Evolutionary conservation across 352 stramenopile genomes (phyloP).

Genomic region (Globisporangium splendens): DNA sequence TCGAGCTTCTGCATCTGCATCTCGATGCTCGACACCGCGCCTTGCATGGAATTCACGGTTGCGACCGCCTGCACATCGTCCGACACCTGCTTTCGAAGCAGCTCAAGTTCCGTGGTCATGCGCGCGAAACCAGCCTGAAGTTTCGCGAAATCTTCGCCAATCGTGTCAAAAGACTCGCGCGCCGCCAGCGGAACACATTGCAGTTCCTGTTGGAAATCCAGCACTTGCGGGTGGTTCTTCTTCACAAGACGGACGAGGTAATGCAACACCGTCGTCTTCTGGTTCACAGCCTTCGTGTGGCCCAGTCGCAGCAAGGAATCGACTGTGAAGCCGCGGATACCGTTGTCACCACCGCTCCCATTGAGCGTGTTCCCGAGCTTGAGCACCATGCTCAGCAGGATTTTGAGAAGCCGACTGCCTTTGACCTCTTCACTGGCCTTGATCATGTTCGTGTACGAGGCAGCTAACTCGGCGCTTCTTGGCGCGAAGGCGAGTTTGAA

Average conservation of each 20-base stretch:
- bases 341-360: conserved; percentile 80
- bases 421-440: conserved; percentile 93
- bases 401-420: conserved; percentile 90
- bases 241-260: conserved; percentile 96
- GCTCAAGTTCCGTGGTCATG: conserved; percentile 40
- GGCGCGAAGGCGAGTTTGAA: conserved; percentile 75
- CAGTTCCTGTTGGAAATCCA: conserved; percentile 92
- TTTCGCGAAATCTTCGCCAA: conserved; percentile 62
- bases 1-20: conserved; percentile 40
- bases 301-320: conserved; percentile 92
- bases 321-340: conserved; percentile 94
- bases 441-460: conserved; percentile 80
- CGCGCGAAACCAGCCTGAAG: conserved; percentile 46
- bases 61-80: background rate
- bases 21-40: conserved; percentile 32
- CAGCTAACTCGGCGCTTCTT: conserved; percentile 77
- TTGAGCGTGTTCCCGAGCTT: conserved; percentile 97
- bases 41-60: conserved; percentile 32
- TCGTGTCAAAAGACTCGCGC: conserved; percentile 70
- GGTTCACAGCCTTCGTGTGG: conserved; percentile 95
- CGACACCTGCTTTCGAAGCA: conserved; percentile 39
- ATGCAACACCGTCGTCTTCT: conserved; percentile 98
- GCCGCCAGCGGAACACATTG: conserved; percentile 77
- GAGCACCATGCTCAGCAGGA: conserved; percentile 95
- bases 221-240: conserved; percentile 90